A percentile compares a stretch with the other conserved stretches of the same genome.
These are phyloP conservation scores for Pichia paraexigua DNA, from an alignment of 805 yeast genomes.

Conservation along the genomic window DNA sequence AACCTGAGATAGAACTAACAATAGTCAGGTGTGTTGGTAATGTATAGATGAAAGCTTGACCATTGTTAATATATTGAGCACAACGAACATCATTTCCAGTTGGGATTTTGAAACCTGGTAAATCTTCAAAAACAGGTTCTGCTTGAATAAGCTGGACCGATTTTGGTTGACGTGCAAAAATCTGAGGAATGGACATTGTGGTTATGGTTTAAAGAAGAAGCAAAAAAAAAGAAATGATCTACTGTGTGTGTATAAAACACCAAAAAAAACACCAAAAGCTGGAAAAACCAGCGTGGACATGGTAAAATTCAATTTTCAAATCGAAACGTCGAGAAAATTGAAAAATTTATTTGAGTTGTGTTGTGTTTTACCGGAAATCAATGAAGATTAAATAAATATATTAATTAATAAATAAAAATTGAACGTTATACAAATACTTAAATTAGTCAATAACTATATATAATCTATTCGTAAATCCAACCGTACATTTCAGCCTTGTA, in stretches of 20 bases:
- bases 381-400: too few species aligned
- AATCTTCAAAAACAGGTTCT: slow-evolving; percentile 31
- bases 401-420: background rate
- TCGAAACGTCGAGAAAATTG: background rate
- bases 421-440: background rate
- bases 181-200: slow-evolving; percentile 18
- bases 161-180: slow-evolving; percentile 44
- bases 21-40: slow-evolving; percentile 55
- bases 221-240: background rate
- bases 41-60: slow-evolving; percentile 62
- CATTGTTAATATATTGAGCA: slow-evolving; percentile 61
- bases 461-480: slow-evolving; percentile 86
- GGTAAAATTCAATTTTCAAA: too few species aligned
- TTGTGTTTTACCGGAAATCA: too few species aligned
- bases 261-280: too few species aligned
- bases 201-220: background rate
- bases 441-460: background rate
- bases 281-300: background rate
- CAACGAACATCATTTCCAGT: slow-evolving; percentile 43
- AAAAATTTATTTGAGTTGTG: background rate
- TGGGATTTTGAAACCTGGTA: slow-evolving; percentile 27
- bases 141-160: slow-evolving; percentile 45
- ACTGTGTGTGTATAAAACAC: too few species aligned
- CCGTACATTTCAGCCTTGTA: slow-evolving; percentile 79
- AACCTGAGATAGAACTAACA: slow-evolving; percentile 47